Evolutionary conservation across 805 yeast genomes (phyloP).

Genomic region (Jamesozyma lodderae): DNA sequence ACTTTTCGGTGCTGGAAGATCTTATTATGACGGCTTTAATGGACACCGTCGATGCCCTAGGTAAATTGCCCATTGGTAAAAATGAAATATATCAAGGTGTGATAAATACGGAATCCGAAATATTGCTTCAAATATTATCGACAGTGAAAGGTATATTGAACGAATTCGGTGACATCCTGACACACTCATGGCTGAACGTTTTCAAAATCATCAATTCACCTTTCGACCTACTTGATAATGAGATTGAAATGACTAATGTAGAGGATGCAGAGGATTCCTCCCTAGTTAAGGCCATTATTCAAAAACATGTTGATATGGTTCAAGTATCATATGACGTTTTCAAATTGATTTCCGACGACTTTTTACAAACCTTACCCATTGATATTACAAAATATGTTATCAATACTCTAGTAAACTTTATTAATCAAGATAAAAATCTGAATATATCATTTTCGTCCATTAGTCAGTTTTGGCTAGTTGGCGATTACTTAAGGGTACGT

Average conservation of each 20-base stretch:
- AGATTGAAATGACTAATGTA: constrained; percentile 17
- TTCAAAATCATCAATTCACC: constrained; percentile 53
- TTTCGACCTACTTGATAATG: constrained; percentile 35
- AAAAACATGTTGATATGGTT: constrained; percentile 44
- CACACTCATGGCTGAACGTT: constrained; percentile 65
- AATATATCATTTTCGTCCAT: constrained; percentile 87
- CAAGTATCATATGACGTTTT: constrained; percentile 69
- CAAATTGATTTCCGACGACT: constrained; percentile 79
- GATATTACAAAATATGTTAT: constrained; percentile 55
- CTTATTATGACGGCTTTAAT: constrained; percentile 43
- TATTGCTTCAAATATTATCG: constrained; percentile 51
- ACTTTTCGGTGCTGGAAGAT: constrained; percentile 32
- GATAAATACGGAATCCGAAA: constrained; percentile 54
- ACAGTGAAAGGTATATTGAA: constrained; percentile 69
- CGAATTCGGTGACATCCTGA: constrained; percentile 56
- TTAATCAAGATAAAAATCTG: constrained; percentile 60
- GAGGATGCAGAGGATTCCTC: constrained; percentile 24
- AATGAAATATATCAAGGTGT: constrained; percentile 30
- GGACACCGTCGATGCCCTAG: constrained; percentile 36
- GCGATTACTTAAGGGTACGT: constrained; percentile 53
- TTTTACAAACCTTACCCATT: constrained; percentile 61
- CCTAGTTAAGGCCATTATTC: constrained; percentile 31
- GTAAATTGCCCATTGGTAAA: constrained; percentile 23
- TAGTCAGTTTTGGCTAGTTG: constrained; percentile 84
- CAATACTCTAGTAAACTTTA: constrained; percentile 64